Evolutionary conservation across 805 yeast species (phyloP), one percentile per base, ranked within the genome.

Genomic region (Candida multigemmis): DNA sequence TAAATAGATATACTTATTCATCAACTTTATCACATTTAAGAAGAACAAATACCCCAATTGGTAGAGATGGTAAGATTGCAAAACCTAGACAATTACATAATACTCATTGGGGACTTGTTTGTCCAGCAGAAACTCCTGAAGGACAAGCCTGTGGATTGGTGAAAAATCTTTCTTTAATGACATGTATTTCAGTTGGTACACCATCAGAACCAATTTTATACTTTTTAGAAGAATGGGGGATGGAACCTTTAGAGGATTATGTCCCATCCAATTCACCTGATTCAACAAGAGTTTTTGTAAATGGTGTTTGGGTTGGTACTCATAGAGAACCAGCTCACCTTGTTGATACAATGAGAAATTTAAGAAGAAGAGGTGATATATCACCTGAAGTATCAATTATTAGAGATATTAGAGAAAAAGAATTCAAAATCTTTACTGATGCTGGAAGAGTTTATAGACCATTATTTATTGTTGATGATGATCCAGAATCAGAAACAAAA

Each of bases 141-240:
- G 99, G 99, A 50, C 99, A 91, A 65, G 98, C 99, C 19, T 91
- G 99, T 81, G 99, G 99, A 50, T 69, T 91, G 56, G 98, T 91
- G 30, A 91, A 91, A 66, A 91, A 91, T 58, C 67, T 91, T 52
- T 87, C 97, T 1, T 65, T 91, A 41, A 87, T 91, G 97, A 76
- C 97, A 1, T 86, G 96, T 67, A 86, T 91, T 27, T 89, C 98
- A 15, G 98, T 91, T 37, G 98, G 99, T 54, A 74, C 95, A 6
- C 84, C 93, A n/a, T 84, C 96, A 21, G 94, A 85, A 50, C 96
- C 96, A 19, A 89, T 91, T 48, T 70, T 81, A 37, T 82, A 82
- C 49, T 81, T 87, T 58, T 68, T 91, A 59, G 94, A 89, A 56
- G 98, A 91, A 62, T 91, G 97, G 96, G 99, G 98, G 58, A 77